A percentile compares a stretch with the other conserved stretches of the same genome.
Evolutionary conservation across 2,329 filamentous ascomycete genomes (phyloP).

Genomic region (Colletotrichum spinosum): DNA sequence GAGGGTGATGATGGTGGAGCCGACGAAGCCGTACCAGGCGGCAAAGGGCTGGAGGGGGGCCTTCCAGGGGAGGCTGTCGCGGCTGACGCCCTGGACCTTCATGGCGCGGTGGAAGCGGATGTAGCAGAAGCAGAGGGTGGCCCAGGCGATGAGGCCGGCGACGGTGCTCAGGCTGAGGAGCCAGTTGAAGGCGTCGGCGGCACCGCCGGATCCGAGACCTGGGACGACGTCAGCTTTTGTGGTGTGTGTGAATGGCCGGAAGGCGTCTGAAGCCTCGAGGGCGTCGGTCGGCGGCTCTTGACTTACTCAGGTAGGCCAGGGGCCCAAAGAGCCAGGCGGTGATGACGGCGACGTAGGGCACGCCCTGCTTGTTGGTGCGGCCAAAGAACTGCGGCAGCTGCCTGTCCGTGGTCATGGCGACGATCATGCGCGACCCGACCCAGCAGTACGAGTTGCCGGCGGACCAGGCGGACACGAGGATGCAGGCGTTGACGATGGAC

Average conservation of each 20-base stretch:
- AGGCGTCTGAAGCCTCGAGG: conserved; percentile 51
- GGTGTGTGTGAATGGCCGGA: conserved; percentile 38
- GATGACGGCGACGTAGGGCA: conserved; percentile 57
- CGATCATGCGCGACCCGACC: conserved; percentile 55
- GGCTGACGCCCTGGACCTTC: conserved; percentile 51
- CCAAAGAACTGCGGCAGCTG: conserved; percentile 50
- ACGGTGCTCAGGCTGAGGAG: conserved; percentile 59
- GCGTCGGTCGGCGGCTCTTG: conserved; percentile 60
- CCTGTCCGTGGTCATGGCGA: conserved; percentile 45
- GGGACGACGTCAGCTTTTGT: conserved; percentile 55
- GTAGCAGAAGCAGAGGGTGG: conserved; percentile 56
- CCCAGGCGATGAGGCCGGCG: conserved; percentile 57
- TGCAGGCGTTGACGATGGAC: conserved; percentile 61
- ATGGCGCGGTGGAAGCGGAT: conserved; percentile 56
- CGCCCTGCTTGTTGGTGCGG: conserved; percentile 51
- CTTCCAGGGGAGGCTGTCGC: conserved; percentile 53
- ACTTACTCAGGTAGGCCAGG: conserved; percentile 55
- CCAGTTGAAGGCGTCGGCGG: conserved; percentile 57
- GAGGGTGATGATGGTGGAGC: conserved; percentile 57
- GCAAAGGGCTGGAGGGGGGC: conserved; percentile 57
- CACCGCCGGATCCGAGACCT: conserved; percentile 58
- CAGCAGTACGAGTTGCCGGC: conserved; percentile 57
- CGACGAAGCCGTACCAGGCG: conserved; percentile 56
- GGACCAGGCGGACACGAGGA: conserved; percentile 58
- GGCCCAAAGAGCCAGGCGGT: conserved; percentile 51